Evolutionary conservation across 345 rosid genomes (phyloP), one percentile per base, ranked within the genome.

Genomic region (Hibiscus mutabilis): DNA sequence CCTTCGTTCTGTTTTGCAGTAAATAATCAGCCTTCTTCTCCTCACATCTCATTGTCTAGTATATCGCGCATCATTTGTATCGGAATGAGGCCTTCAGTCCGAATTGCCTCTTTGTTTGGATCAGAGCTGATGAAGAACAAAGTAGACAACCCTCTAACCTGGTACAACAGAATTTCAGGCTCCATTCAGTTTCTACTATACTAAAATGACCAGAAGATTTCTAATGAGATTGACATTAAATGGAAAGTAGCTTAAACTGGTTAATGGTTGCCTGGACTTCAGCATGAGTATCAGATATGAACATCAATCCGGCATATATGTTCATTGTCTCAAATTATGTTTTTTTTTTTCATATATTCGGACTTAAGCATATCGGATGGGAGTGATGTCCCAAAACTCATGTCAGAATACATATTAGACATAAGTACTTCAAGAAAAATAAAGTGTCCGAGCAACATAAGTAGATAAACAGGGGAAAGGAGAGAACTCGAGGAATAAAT

Each of bases 91-190:
- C 98, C 97, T 83, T 94, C 96, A 7, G 95, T 85, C 6, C 98
- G 90, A 73, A 94, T 87, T 65, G 97, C 97, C 65, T 87, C 91
- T 84, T 94, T 94, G 64, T 72, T 88, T 29, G 91, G 88, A 76
- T 94, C 97, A 3, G 96, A 91, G 72, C 98, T 94, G 76, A 91
- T 81, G 82, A 94, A 94, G 56, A 85, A 82, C 56, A 90, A 69
- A 8, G 98, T 94, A 0, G 98, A 97, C 83, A 94, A 81, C 18
- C 98, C 98, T 9, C 95, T 86, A 63, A 94, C 97, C 98, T 94
- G 89, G 71, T 57, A 66, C 29, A 22, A 14, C 72, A 62, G 13
- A 64, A 70, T 40, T 21, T 42, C 9, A 19, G 62, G 60, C 29
- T 67, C 42, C 42, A 70, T 15, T 57, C 52, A 70, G 19, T 57